These are phyloP conservation scores for Meripilus lineatus DNA, from an alignment of 1,284 basidiomycete genomes.

Conservation along the genomic window DNA sequence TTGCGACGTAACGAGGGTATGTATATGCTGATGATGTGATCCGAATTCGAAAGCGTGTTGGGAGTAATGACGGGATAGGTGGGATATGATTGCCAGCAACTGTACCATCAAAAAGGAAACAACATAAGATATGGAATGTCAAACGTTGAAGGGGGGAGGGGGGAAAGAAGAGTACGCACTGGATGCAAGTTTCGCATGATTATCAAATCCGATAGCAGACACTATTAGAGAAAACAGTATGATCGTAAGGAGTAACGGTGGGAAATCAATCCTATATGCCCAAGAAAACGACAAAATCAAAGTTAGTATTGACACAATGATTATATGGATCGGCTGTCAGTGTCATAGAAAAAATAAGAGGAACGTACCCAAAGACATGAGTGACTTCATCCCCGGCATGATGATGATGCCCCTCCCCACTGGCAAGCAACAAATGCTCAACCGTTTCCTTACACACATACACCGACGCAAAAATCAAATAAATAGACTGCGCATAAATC, in stretches of 20 bases:
- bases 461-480: slow-evolving; percentile 85
- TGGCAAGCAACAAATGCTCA: slow-evolving; percentile 72
- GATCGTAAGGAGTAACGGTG: slow-evolving; percentile 53
- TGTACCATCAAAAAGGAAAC: slow-evolving; percentile 17
- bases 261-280: slow-evolving; percentile 59
- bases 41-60: slow-evolving; percentile 34
- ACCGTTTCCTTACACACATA: slow-evolving; percentile 94
- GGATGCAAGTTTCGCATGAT: slow-evolving; percentile 64
- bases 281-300: not conserved
- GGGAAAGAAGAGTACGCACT: slow-evolving; percentile 38
- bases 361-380: slow-evolving; percentile 35
- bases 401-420: slow-evolving; percentile 62
- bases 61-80: slow-evolving; percentile 38
- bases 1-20: slow-evolving; percentile 31
- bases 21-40: slow-evolving; percentile 28
- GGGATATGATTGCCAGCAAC: slow-evolving; percentile 55
- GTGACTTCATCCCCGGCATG: slow-evolving; percentile 45
- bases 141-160: slow-evolving; percentile 1
- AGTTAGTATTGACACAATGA: not conserved
- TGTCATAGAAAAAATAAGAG: not conserved
- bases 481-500: slow-evolving; percentile 85
- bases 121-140: not conserved
- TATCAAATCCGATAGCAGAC: slow-evolving; percentile 54
- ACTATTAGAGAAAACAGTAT: slow-evolving; percentile 52
- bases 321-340: slow-evolving; percentile 5